Percentiles rank a stretch among this genome's conserved stretches.
These are phyloP conservation scores for Ustilago shanxiensis DNA, from an alignment of 1,284 basidiomycete species.

Conservation along the genomic window DNA sequence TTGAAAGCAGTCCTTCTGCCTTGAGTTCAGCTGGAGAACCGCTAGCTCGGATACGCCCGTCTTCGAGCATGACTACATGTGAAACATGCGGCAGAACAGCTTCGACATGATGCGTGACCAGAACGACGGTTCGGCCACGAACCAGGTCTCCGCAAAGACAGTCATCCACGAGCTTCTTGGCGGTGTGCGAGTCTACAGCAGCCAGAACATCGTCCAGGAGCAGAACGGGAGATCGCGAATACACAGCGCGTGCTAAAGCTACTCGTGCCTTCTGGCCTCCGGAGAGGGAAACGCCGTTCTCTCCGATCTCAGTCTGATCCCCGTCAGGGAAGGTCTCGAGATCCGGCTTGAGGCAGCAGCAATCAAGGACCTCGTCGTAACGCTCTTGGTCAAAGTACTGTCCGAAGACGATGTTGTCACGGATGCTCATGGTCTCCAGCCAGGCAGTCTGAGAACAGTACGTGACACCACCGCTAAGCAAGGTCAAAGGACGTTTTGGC, in stretches of 20 bases:
- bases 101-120: constrained; percentile 78
- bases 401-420: constrained; percentile 63
- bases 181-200: constrained; percentile 76
- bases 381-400: constrained; percentile 49
- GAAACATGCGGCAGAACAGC: constrained; percentile 41
- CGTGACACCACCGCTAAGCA: constrained; percentile 42
- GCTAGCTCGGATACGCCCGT: constrained; percentile 23
- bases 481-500: constrained; percentile 27
- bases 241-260: constrained; percentile 62
- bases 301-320: constrained; percentile 61
- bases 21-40: constrained; percentile 75
- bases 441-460: constrained; percentile 61
- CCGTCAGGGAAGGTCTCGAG: constrained; percentile 58
- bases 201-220: constrained; percentile 67
- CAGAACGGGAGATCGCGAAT: constrained; percentile 55
- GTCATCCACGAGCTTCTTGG: constrained; percentile 72
- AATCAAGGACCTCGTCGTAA: constrained; percentile 53
- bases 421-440: constrained; percentile 56
- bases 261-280: constrained; percentile 65
- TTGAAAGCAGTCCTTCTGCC: constrained; percentile 21
- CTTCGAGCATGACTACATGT: constrained; percentile 58
- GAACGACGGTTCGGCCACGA: constrained; percentile 77
- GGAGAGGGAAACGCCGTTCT: constrained; percentile 56
- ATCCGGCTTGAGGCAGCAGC: constrained; percentile 57
- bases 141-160: constrained; percentile 53